Base-by-base conservation (phyloP, 2,329 filamentous ascomycete genomes). In the Pseudogymnoascus pannorum region DNA sequence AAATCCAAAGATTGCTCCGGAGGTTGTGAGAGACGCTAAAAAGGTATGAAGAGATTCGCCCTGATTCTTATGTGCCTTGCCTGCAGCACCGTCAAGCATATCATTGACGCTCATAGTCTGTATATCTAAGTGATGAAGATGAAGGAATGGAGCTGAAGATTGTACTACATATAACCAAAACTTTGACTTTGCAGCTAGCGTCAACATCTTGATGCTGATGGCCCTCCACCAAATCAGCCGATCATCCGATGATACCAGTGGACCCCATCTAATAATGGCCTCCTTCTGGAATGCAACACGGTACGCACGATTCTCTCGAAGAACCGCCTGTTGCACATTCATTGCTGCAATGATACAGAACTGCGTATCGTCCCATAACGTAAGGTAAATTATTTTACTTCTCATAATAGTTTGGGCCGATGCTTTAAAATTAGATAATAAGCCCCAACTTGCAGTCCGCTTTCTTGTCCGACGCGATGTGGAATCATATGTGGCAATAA, bases 51-150 rank as follows among this genome's bases (percentile, higher is more conserved):
- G 40, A 12, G 38, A 63, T 48, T 61, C 2, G 29, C 62, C 51
- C 26, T 63, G 18, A 35, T 51, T 31, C 18, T 59, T 63, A 54
- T 63, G 35, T 6, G 59, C 62, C 54, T 61, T 63, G 29, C 62
- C 51, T 7, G n/a, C 40, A 59, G 59, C 29, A 29, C 24, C 29
- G 58, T 63, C 22, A 20, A 61, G 48, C 5, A 59, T 29, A 26
- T 59, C n/a, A 44, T 40, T 57, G 29, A 59, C 54, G 24, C 33
- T 42, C 51, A 38, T 18, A 51, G 59, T 9, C 8, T 26, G 38
- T 18, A 26, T 24, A 38, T 59, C n/a, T 16, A 44, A 29, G 51
- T 20, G 20, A 59, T 51, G 7, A 24, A 51, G 44, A 31, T 36
- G 14, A 48, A 59, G 33, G 35, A 59, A 29, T 12, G 18, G 18